Conservation (phyloP, 164 flowering plant species). For the Saururus chinensis region DNA sequence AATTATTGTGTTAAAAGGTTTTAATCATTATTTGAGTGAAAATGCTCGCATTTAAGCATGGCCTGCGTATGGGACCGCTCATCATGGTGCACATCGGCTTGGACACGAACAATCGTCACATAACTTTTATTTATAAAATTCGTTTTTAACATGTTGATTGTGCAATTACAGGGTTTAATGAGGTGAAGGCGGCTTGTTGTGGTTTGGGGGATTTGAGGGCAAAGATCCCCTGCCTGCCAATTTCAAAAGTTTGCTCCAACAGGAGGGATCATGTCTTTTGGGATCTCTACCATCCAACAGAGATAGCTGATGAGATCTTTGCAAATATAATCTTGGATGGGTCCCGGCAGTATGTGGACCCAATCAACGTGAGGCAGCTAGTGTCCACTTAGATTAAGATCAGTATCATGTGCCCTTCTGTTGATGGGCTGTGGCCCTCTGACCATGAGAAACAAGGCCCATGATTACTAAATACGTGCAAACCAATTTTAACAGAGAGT, state of each 20-base stretch:
- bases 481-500: too few species aligned
- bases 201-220: conserved; percentile 60
- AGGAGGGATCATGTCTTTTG: conserved; percentile 64
- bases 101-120: too few species aligned
- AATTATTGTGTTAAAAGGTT: too few species aligned
- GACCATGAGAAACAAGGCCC: too few species aligned
- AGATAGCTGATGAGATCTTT: conserved; percentile 32
- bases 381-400: background rate
- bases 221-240: conserved; percentile 40
- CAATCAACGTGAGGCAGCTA: conserved; percentile 43
- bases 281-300: conserved; percentile 79
- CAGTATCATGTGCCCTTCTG: too few species aligned
- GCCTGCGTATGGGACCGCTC: too few species aligned
- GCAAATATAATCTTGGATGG: conserved; percentile 34
- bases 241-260: conserved; percentile 45
- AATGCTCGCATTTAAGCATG: too few species aligned
- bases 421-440: too few species aligned
- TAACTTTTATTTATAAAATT: too few species aligned
- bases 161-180: conserved; percentile 43
- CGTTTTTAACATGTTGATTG: background rate
- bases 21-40: too few species aligned
- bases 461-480: too few species aligned
- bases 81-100: too few species aligned
- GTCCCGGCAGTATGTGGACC: conserved; percentile 21
- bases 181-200: conserved; percentile 77